Evolutionary conservation across 164 flowering plant species (phyloP), one percentile per base, ranked within the genome.

Genomic region (Warburgia ugandensis): DNA sequence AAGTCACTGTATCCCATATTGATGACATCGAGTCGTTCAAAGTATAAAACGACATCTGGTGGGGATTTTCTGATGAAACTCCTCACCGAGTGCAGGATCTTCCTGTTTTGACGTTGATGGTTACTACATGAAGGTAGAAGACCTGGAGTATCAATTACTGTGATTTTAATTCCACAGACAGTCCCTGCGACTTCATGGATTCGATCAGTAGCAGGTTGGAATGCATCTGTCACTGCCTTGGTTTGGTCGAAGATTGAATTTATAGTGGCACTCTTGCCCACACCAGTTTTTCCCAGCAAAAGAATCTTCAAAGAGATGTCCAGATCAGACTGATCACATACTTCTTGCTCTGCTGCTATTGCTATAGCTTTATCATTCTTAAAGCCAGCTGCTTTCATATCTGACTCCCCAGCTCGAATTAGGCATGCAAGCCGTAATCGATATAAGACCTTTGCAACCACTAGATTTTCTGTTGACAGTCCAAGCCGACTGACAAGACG

Each of bases 191-290:
- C 73, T 62, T 89, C 95, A 44, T 51, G 70, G 54, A 94, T 72
- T 51, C 37, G 52, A 59, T 74, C 62, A 9, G 99, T 94, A 55
- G 84, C 76, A 47, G 97, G 95, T 50, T 47, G 74, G 56, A 94
- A 94, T 17, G 99, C 96, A 80, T 83, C 60, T 3, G 96, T 94
- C 10, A 14, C 40, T 7, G 72, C 72, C 64, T 77, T 84, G 2
- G 65, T 23, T 63, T 83, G 82, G 66, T 73, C 76, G 58, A 94
- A 77, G 29, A 94, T 68, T 13, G 99, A 89, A 67, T 94, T 94
- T 70, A 89, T 83, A 20, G 97, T 89, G 21, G 99, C 85, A 68
- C 99, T 94, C 73, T 94, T 94, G 45, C 97, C 97, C 44, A 83
- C 89, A 10, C 99, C 99, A 29, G 96, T 84, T 76, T 76, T 86